A percentile compares a stretch with the other conserved stretches of the same genome.
phyloP scores from a whole-genome alignment of 108 stramenopile genomes.

The Nitzschia palea region DNA sequence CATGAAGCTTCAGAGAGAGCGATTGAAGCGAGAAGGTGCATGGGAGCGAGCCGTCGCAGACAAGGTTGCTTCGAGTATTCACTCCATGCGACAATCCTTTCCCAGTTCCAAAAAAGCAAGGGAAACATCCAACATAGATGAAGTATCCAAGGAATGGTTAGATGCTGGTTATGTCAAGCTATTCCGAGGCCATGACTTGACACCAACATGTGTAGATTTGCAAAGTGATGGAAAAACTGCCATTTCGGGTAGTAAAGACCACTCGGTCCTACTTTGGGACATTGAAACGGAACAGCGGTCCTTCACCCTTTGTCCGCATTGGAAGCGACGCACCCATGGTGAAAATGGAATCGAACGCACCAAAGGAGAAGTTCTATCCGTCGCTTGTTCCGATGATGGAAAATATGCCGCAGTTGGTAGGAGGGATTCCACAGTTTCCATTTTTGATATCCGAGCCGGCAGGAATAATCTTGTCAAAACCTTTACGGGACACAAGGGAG shows the following conservation, averaged over 20 bases:
- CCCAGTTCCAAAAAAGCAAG: neutral
- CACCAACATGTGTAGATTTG: conserved; percentile 89
- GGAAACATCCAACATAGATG: neutral
- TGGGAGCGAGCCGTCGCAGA: conserved; percentile 62
- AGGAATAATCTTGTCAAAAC: conserved; percentile 60
- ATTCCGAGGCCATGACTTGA: conserved; percentile 77
- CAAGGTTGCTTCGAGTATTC: conserved; percentile 42
- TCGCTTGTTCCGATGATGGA: conserved; percentile 92
- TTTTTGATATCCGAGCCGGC: conserved; percentile 79
- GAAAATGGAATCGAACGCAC: conserved; percentile 35
- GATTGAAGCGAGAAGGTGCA: conserved; percentile 67
- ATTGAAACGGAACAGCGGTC: conserved; percentile 69
- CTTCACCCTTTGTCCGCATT: conserved; percentile 36
- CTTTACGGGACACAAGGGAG: conserved; percentile 86
- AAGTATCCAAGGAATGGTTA: conserved; percentile 61
- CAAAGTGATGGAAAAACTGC: conserved; percentile 50
- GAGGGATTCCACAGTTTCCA: conserved; percentile 80
- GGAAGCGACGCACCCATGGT: conserved; percentile 39
- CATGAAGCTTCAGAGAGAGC: conserved; percentile 49
- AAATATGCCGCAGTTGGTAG: conserved; percentile 90
- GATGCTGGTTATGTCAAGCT: conserved; percentile 45
- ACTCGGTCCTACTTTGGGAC: conserved; percentile 90
- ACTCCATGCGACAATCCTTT: conserved; percentile 22
- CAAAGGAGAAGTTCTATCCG: conserved; percentile 84
- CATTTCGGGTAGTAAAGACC: conserved; percentile 95